Percentiles rank a stretch among this genome's conserved stretches.
These are phyloP conservation scores for Pichia sp. DNA, from an alignment of 1,139 yeast species.

Conservation along the genomic window DNA sequence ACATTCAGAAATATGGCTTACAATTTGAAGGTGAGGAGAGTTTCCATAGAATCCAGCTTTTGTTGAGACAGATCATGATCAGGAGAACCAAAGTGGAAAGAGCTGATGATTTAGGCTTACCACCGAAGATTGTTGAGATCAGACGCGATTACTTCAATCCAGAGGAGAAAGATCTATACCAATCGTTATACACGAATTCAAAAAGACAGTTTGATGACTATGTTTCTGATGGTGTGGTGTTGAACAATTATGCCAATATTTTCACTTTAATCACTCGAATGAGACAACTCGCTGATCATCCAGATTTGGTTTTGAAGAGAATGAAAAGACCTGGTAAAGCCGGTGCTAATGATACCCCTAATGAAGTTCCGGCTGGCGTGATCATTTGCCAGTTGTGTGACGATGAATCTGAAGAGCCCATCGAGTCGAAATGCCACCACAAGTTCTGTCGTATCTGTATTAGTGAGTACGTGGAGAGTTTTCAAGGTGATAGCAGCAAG, in stretches of 20 bases:
- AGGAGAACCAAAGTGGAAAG: slow-evolving; percentile 92
- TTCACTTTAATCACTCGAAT: slow-evolving; percentile 92
- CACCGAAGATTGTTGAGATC: slow-evolving; percentile 88
- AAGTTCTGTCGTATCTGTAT: slow-evolving; percentile 88
- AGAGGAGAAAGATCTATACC: slow-evolving; percentile 88
- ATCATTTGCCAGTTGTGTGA: slow-evolving; percentile 90
- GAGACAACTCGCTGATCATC: slow-evolving; percentile 98
- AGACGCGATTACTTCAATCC: slow-evolving; percentile 83
- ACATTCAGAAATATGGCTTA: slow-evolving; percentile 78
- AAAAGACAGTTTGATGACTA: slow-evolving; percentile 78
- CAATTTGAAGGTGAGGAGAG: slow-evolving; percentile 75
- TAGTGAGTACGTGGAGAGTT: slow-evolving; percentile 81
- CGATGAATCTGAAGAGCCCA: slow-evolving; percentile 97
- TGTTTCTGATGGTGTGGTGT: slow-evolving; percentile 92
- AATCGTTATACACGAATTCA: slow-evolving; percentile 80
- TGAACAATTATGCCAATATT: slow-evolving; percentile 93
- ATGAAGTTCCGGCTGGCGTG: slow-evolving; percentile 39
- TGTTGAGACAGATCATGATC: slow-evolving; percentile 76
- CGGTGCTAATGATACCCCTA: not conserved
- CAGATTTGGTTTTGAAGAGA: slow-evolving; percentile 82
- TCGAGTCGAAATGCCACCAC: slow-evolving; percentile 90
- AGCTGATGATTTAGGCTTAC: slow-evolving; percentile 94
- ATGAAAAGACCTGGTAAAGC: slow-evolving; percentile 16
- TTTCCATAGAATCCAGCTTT: slow-evolving; percentile 64
- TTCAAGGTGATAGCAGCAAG: slow-evolving; percentile 49